These are phyloP conservation scores for Oryza brachyantha DNA, from an alignment of 176 grass and related monocot species.

Conservation along the genomic window DNA sequence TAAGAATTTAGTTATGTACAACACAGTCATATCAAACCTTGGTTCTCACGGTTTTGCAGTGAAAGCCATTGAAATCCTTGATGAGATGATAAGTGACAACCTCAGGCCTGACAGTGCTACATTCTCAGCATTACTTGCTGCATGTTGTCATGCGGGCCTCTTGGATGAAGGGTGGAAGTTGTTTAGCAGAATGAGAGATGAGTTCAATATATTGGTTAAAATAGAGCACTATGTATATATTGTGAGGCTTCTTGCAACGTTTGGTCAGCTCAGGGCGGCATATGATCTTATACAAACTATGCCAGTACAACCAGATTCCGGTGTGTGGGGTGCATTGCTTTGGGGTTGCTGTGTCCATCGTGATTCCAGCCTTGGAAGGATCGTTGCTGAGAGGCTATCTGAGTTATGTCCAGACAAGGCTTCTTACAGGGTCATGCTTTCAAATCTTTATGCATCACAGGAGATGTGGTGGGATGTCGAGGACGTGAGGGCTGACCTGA, in stretches of 20 bases:
- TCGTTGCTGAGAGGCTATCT: slow-evolving; percentile 51
- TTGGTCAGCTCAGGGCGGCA: slow-evolving; percentile 53
- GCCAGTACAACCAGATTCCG: slow-evolving; percentile 42
- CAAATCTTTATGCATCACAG: slow-evolving; percentile 62
- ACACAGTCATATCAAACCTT: slow-evolving; percentile 60
- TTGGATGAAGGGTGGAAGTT: slow-evolving; percentile 60
- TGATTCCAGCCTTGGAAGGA: slow-evolving; percentile 48
- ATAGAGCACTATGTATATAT: slow-evolving; percentile 73
- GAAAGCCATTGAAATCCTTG: slow-evolving; percentile 45
- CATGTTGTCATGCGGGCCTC: slow-evolving; percentile 60
- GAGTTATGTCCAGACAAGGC: slow-evolving; percentile 47
- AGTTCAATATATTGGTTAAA: slow-evolving; percentile 39
- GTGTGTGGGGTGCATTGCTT: slow-evolving; percentile 77
- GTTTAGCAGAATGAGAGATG: slow-evolving; percentile 61
- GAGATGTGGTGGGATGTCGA: slow-evolving; percentile 68
- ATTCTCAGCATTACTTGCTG: slow-evolving; percentile 56
- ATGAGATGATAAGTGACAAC: slow-evolving; percentile 45
- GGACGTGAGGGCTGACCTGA: slow-evolving; percentile 35
- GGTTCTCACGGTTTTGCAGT: slow-evolving; percentile 49
- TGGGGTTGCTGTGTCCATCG: slow-evolving; percentile 66
- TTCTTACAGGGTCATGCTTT: slow-evolving; percentile 75
- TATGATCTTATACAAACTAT: slow-evolving; percentile 64
- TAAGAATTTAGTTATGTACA: slow-evolving; percentile 55
- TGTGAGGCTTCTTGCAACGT: slow-evolving; percentile 66
- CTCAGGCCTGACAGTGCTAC: slow-evolving; percentile 52